phyloP scores from a whole-genome alignment of 176 grass and related monocot species.

The Guadua angustifolia region DNA sequence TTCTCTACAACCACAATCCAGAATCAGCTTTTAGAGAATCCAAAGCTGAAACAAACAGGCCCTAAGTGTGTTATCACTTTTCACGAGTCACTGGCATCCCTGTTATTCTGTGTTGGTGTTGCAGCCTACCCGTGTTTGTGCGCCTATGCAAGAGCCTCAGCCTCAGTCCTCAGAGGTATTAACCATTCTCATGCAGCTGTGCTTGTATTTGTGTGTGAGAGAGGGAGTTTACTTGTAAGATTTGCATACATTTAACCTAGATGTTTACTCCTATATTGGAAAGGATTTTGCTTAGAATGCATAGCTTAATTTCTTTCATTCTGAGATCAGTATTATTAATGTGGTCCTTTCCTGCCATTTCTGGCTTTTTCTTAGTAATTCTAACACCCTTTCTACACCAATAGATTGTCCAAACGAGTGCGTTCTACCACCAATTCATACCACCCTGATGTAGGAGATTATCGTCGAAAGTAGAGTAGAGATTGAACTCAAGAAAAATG shows the following conservation, averaged over 20 bases:
- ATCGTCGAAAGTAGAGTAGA: too few species aligned
- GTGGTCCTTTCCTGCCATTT: neutral
- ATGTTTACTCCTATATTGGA: neutral
- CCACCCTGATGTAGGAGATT: neutral
- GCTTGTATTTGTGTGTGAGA: neutral
- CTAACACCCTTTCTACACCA: neutral
- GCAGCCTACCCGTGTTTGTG: neutral
- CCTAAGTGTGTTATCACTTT: slow-evolving; percentile 11
- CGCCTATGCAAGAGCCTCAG: neutral
- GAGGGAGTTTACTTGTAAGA: neutral
- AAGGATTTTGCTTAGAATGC: neutral
- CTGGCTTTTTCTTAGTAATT: neutral
- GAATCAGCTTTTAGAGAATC: too few species aligned
- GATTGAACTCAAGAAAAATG: too few species aligned
- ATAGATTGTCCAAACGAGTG: neutral
- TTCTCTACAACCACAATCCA: too few species aligned
- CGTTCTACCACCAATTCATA: neutral
- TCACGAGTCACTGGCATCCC: neutral
- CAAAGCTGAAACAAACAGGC: too few species aligned
- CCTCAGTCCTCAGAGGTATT: too few species aligned
- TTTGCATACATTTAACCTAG: neutral
- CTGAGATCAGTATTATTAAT: neutral
- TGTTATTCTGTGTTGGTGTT: neutral
- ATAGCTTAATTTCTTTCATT: neutral
- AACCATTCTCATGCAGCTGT: neutral